These are phyloP conservation scores for Boehmeria nivea DNA, from an alignment of 306 rosid species.

Conservation along the genomic window DNA sequence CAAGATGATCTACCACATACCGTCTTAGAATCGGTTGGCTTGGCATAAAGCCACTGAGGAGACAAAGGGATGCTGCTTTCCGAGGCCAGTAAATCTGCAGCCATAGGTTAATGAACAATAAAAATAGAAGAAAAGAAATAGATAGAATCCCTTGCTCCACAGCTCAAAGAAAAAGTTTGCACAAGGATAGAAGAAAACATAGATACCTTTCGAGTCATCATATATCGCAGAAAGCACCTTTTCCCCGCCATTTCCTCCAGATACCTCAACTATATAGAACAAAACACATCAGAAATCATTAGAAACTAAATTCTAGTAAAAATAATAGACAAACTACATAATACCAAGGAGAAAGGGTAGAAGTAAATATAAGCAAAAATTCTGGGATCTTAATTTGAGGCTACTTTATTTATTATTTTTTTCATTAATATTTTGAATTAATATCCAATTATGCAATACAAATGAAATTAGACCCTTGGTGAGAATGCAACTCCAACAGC, in stretches of 20 bases:
- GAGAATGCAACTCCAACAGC: too few species aligned
- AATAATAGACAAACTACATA: not conserved
- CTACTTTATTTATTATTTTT: too few species aligned
- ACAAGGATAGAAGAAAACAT: not conserved
- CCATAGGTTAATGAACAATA: slow-evolving; percentile 1
- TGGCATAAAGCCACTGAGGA: slow-evolving; percentile 66
- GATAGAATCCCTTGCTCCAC: not conserved
- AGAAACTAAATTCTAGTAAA: too few species aligned
- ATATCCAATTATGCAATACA: too few species aligned
- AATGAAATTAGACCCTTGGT: too few species aligned
- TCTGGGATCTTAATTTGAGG: too few species aligned
- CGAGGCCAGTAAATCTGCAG: slow-evolving; percentile 37
- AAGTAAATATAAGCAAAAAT: too few species aligned
- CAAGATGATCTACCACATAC: slow-evolving; percentile 22
- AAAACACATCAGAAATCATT: slow-evolving; percentile 7
- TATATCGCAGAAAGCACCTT: slow-evolving; percentile 29
- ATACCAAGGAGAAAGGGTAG: too few species aligned
- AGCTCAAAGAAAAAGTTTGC: not conserved
- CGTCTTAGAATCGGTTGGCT: slow-evolving; percentile 48
- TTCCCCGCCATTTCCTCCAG: slow-evolving; percentile 37
- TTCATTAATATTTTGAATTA: too few species aligned
- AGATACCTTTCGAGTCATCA: slow-evolving; percentile 50
- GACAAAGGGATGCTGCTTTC: slow-evolving; percentile 58
- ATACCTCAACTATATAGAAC: slow-evolving; percentile 26
- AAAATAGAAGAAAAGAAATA: slow-evolving; percentile 11